A percentile compares a stretch with the other conserved stretches of the same genome.
phyloP scores from a whole-genome alignment of 495 filamentous ascomycete genomes.

The Podospora didyma region DNA sequence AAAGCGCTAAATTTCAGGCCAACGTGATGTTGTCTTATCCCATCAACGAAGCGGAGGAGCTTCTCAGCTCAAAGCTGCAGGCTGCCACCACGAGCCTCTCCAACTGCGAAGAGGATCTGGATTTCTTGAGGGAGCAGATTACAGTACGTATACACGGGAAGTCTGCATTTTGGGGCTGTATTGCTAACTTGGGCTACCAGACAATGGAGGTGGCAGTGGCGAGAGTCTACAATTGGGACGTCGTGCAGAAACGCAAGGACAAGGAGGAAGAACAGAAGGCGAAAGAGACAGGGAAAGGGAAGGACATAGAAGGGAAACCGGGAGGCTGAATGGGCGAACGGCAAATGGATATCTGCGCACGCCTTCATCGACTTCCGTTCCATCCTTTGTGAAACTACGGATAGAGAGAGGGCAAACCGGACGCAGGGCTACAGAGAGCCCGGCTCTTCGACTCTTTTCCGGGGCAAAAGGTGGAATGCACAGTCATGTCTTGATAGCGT shows the following conservation, averaged over 20 bases:
- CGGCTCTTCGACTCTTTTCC: no score
- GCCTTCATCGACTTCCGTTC: not conserved
- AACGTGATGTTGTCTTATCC: conserved; percentile 98
- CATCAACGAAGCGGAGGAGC: conserved; percentile 74
- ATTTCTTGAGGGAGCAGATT: conserved; percentile 94
- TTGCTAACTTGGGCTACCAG: conserved; percentile 43
- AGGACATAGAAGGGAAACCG: conserved; percentile 20
- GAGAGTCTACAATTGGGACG: conserved; percentile 98
- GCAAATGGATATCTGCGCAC: not conserved
- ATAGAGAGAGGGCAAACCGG: no score
- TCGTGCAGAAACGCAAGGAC: conserved; percentile 89
- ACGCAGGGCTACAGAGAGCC: no score
- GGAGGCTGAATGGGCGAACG: conserved; percentile 8
- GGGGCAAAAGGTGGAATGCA: no score
- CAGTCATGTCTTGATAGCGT: no score
- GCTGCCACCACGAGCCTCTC: conserved; percentile 71
- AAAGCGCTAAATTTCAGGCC: conserved; percentile 47
- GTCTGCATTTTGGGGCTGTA: not conserved
- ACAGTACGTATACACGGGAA: conserved; percentile 56
- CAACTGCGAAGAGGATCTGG: conserved; percentile 93
- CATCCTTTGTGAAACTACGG: no score
- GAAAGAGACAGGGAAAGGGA: conserved; percentile 40
- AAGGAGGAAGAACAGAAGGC: conserved; percentile 59
- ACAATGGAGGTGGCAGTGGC: conserved; percentile 96
- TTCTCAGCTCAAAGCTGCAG: conserved; percentile 74